These are phyloP conservation scores for Fagus sylvatica DNA, from an alignment of 306 rosid species.

Conservation along the genomic window DNA sequence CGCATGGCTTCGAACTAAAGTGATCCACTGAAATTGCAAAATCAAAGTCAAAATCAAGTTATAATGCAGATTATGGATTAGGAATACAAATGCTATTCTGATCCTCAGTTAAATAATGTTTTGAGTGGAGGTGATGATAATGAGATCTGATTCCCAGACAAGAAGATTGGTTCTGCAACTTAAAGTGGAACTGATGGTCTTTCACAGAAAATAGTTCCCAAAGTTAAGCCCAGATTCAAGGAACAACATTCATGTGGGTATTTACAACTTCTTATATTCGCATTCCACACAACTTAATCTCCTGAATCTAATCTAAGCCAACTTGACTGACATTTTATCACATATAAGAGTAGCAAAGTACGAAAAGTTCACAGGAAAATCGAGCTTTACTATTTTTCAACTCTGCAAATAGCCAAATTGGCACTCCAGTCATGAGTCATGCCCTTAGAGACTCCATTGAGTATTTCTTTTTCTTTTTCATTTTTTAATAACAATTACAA, in stretches of 20 bases:
- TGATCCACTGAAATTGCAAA: constrained; percentile 79
- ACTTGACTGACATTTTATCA: neutral
- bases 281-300: constrained; percentile 13
- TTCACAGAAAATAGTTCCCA: neutral
- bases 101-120: constrained; percentile 6
- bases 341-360: neutral
- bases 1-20: constrained; percentile 79
- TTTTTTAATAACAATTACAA: no score
- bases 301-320: constrained; percentile 11
- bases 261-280: constrained; percentile 2
- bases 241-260: neutral
- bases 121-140: neutral
- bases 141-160: constrained; percentile 8
- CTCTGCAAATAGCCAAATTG: neutral
- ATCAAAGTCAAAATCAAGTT: constrained; percentile 38
- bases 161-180: constrained; percentile 1
- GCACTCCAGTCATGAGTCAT: no score
- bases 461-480: no score
- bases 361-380: neutral
- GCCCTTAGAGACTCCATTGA: no score
- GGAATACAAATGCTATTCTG: constrained; percentile 13
- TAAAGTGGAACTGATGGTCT: constrained; percentile 1
- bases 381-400: neutral
- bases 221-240: constrained; percentile 4
- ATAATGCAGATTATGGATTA: constrained; percentile 18